Percentiles rank a stretch among this genome's conserved stretches.
phyloP scores from a whole-genome alignment of 352 stramenopile genomes.

The Globisporangium carolinianum region DNA sequence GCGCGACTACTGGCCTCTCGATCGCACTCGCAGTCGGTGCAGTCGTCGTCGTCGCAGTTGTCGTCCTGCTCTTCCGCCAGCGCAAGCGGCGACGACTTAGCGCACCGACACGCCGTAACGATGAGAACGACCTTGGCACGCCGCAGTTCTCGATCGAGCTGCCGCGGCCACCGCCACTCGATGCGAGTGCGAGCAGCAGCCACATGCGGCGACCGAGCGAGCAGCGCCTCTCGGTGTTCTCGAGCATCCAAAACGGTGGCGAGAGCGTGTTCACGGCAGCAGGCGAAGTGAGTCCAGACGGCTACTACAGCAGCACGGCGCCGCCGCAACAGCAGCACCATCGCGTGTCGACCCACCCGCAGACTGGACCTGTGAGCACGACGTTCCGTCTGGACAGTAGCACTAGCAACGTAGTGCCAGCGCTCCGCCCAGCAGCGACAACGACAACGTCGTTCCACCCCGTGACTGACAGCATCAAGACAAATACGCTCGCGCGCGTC shows the following conservation, averaged over 20 bases:
- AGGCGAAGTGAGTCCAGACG: constrained; percentile 4
- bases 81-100: constrained; percentile 9
- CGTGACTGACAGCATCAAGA: constrained; percentile 9
- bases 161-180: constrained; percentile 5
- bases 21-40: constrained; percentile 9
- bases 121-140: constrained; percentile 12
- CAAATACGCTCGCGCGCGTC: constrained; percentile 3
- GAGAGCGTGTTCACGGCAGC: constrained; percentile 8
- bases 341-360: constrained; percentile 9
- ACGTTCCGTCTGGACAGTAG: constrained; percentile 10
- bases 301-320: not conserved
- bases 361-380: constrained; percentile 7
- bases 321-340: constrained; percentile 1
- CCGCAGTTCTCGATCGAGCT: constrained; percentile 18
- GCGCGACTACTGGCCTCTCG: constrained; percentile 3
- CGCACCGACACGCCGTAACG: not conserved
- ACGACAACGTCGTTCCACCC: constrained; percentile 1
- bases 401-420: not conserved
- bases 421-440: not conserved
- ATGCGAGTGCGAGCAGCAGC: not conserved
- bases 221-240: constrained; percentile 10
- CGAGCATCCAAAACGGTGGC: constrained; percentile 11
- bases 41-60: constrained; percentile 7
- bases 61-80: constrained; percentile 13
- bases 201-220: constrained; percentile 1